These are phyloP conservation scores for Chaetomium fimeti DNA, from an alignment of 495 filamentous ascomycete genomes.

Conservation along the genomic window DNA sequence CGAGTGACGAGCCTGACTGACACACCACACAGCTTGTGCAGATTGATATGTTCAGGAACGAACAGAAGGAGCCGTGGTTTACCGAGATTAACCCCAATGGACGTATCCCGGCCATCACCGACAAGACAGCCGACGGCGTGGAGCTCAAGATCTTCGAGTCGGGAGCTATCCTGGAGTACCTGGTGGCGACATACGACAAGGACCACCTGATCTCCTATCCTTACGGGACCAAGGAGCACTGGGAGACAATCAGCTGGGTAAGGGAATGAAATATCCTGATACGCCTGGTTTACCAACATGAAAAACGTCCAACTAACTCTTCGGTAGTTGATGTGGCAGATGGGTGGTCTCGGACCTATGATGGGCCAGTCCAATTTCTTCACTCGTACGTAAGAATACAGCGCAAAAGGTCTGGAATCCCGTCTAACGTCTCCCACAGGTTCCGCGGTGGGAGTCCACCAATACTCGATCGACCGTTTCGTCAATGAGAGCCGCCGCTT, in stretches of 20 bases:
- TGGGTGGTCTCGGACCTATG: not conserved
- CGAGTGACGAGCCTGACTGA: not conserved
- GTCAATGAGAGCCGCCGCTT: constrained; percentile 1
- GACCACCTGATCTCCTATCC: not conserved
- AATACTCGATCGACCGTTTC: constrained; percentile 2
- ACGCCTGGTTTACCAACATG: too few species aligned
- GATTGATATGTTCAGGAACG: not conserved
- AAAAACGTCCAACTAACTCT: not conserved
- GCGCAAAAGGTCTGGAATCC: not conserved
- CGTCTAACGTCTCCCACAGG: not conserved
- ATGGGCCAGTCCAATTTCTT: not conserved
- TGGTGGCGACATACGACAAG: not conserved
- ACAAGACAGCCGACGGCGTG: not conserved
- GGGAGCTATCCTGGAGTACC: not conserved
- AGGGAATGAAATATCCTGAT: not conserved
- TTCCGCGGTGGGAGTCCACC: not conserved
- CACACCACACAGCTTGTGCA: not conserved
- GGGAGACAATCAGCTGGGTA: not conserved
- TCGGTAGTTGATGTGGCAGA: not conserved
- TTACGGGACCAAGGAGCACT: not conserved
- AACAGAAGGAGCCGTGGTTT: not conserved
- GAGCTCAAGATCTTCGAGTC: not conserved
- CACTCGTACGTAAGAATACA: not conserved
- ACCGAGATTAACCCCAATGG: constrained; percentile 1
- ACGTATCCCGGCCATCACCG: not conserved